Evolutionary conservation across 78 protist species (phyloP).

Genomic region (Protostelium mycophagum): DNA sequence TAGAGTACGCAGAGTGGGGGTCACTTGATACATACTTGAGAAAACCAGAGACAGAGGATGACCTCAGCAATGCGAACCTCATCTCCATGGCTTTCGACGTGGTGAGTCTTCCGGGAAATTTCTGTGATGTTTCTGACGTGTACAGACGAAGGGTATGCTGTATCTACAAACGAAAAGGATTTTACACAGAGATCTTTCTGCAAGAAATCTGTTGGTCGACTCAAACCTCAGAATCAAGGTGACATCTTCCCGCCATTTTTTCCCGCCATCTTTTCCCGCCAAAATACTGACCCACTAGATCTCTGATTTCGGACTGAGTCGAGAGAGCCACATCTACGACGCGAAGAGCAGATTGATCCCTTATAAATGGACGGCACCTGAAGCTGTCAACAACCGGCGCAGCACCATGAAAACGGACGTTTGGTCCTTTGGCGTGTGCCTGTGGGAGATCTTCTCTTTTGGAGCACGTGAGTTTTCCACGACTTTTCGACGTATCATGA

Average conservation of each 20-base stretch:
- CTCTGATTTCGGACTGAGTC: background rate
- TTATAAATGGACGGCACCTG: background rate
- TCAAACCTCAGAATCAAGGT: background rate
- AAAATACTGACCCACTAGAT: no score
- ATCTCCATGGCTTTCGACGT: background rate
- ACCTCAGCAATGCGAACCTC: background rate
- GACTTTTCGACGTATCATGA: background rate
- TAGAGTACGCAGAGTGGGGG: background rate
- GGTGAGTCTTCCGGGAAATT: background rate
- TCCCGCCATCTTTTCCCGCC: background rate
- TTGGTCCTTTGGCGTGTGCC: background rate
- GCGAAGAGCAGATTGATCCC: background rate
- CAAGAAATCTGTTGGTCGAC: background rate
- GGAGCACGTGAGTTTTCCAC: background rate
- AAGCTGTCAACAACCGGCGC: background rate
- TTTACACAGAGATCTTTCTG: background rate
- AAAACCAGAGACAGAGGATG: background rate
- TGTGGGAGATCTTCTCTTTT: constrained; percentile 1
- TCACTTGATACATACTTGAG: background rate
- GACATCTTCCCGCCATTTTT: background rate
- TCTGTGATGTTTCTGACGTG: background rate
- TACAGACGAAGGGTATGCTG: background rate
- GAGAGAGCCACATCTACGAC: background rate
- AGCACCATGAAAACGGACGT: background rate
- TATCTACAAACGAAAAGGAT: background rate